These are phyloP conservation scores for Irpex rosettiformis DNA, from an alignment of 1,284 basidiomycete genomes.

Conservation along the genomic window DNA sequence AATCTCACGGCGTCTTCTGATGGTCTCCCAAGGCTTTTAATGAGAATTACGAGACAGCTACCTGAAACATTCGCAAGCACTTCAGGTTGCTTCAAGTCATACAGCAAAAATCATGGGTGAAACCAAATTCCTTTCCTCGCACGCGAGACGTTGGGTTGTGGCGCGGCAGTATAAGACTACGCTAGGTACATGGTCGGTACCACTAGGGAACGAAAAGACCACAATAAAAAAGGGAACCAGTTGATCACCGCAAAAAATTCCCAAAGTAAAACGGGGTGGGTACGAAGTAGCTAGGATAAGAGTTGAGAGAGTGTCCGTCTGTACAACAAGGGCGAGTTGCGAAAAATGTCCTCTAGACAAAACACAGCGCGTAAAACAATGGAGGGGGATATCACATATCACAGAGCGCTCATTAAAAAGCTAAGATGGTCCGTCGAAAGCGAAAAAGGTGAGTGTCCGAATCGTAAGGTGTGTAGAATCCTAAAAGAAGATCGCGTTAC, in stretches of 20 bases:
- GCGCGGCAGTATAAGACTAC: background rate
- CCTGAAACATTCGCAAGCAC: no score
- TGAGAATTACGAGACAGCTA: no score
- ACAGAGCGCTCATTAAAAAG: background rate
- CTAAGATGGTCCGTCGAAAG: background rate
- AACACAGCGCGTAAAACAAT: background rate
- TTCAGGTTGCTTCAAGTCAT: no score
- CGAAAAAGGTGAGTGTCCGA: background rate
- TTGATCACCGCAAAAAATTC: background rate
- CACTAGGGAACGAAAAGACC: constrained; percentile 19
- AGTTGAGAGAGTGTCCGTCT: background rate
- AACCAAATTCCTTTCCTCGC: constrained; percentile 30
- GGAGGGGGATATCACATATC: background rate
- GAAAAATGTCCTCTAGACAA: background rate
- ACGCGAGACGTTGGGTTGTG: constrained; percentile 23
- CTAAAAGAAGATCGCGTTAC: background rate
- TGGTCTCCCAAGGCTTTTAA: no score
- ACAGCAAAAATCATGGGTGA: background rate
- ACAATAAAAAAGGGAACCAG: constrained; percentile 12
- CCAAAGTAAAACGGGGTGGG: background rate
- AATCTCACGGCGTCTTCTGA: no score
- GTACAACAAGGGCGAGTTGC: background rate
- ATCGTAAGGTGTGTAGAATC: background rate
- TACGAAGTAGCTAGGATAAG: background rate
- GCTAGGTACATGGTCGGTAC: constrained; percentile 5